These are phyloP conservation scores for Globisporangium acanthophoron DNA, from an alignment of 352 stramenopile species.

Conservation along the genomic window DNA sequence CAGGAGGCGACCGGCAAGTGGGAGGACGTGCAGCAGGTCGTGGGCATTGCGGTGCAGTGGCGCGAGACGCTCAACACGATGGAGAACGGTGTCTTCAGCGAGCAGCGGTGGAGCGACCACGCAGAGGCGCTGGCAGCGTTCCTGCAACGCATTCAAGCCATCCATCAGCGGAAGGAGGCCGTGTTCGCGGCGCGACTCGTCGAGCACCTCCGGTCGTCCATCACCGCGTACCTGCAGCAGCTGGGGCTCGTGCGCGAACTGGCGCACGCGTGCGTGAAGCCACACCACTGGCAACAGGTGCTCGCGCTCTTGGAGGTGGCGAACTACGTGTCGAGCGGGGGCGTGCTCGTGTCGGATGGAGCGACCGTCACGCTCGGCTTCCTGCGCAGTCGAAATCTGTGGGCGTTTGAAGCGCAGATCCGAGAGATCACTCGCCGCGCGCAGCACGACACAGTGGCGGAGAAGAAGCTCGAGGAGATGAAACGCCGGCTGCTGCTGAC, in stretches of 20 bases:
- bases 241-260: constrained; percentile 48
- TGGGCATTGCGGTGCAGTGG: constrained; percentile 45
- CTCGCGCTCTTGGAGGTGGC: constrained; percentile 37
- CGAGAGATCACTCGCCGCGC: constrained; percentile 51
- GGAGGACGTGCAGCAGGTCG: constrained; percentile 55
- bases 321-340: constrained; percentile 44
- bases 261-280: constrained; percentile 42
- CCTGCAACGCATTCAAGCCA: constrained; percentile 23
- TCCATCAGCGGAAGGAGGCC: constrained; percentile 16
- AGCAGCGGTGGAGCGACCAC: constrained; percentile 50
- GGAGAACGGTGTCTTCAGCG: constrained; percentile 62
- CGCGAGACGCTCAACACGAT: constrained; percentile 33
- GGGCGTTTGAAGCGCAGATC: constrained; percentile 51
- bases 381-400: constrained; percentile 38
- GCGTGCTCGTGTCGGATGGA: constrained; percentile 43
- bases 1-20: constrained; percentile 35
- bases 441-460: constrained; percentile 44
- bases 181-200: constrained; percentile 38
- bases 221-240: constrained; percentile 38
- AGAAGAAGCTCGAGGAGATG: constrained; percentile 56
- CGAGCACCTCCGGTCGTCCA: constrained; percentile 22
- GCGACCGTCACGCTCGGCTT: constrained; percentile 49
- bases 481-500: constrained; percentile 36
- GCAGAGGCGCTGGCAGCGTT: constrained; percentile 31
- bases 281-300: constrained; percentile 59